Conservation (phyloP, 768 basidiomycete species). For the Leccinum boreale region DNA sequence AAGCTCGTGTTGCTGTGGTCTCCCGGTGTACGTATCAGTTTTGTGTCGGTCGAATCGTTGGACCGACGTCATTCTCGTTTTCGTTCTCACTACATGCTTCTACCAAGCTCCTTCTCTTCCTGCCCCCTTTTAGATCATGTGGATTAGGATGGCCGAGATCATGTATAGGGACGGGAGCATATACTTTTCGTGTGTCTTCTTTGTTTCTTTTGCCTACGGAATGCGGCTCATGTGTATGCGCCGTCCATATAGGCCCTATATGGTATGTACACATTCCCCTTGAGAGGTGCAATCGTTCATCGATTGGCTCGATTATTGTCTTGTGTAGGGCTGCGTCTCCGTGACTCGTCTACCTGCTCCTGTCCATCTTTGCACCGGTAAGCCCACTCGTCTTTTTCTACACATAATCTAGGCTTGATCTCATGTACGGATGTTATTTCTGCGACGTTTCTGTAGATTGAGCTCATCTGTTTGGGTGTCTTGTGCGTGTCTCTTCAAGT, state of each 20-base stretch:
- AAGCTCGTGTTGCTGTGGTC: conserved; percentile 24
- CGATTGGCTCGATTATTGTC: not conserved
- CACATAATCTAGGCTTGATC: not conserved
- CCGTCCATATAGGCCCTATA: conserved; percentile 19
- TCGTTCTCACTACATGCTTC: not conserved
- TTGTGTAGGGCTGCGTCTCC: conserved; percentile 13
- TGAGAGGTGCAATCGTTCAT: not conserved
- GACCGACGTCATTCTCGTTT: not conserved
- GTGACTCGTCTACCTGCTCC: conserved; percentile 21
- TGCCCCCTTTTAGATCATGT: conserved; percentile 7
- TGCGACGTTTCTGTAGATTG: conserved; percentile 7
- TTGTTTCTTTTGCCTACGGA: not conserved
- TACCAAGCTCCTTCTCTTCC: not conserved
- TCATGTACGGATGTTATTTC: not conserved
- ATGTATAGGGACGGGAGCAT: conserved; percentile 24
- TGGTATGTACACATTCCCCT: conserved; percentile 11
- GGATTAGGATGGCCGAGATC: conserved; percentile 16
- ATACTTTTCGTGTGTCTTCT: conserved; percentile 26
- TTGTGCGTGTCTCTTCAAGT: conserved; percentile 13
- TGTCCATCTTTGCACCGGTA: conserved; percentile 22
- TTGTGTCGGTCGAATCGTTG: not conserved
- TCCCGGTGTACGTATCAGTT: conserved; percentile 21
- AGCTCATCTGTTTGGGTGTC: conserved; percentile 19
- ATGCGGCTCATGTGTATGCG: not conserved
- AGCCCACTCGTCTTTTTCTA: not conserved